Percentiles rank a stretch among this genome's conserved stretches.
Evolutionary conservation across 2,329 filamentous ascomycete species (phyloP).

Genomic region (Emergomyces pasteurianus): DNA sequence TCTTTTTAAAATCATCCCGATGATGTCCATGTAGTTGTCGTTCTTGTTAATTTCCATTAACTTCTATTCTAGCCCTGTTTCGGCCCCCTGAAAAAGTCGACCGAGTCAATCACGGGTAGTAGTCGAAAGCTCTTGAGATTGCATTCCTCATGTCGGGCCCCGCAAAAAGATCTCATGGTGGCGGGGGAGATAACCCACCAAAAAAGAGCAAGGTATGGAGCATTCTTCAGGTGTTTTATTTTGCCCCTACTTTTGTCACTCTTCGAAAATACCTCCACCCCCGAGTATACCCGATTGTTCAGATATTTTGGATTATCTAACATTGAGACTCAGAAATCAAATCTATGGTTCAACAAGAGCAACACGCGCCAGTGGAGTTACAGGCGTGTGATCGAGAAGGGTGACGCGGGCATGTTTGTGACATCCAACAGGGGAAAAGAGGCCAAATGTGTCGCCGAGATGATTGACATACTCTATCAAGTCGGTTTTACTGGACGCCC

Average conservation of each 20-base stretch:
- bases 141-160: neutral
- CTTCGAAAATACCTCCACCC: neutral
- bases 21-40: neutral
- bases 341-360: constrained; percentile 1
- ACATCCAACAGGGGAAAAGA: constrained; percentile 52
- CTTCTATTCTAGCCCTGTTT: neutral
- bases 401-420: constrained; percentile 51
- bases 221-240: neutral
- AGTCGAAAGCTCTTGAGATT: neutral
- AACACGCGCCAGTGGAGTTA: constrained; percentile 1
- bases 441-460: constrained; percentile 46
- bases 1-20: neutral
- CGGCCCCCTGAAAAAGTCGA: neutral
- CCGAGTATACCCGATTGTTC: neutral
- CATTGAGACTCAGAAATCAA: neutral
- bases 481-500: constrained; percentile 22
- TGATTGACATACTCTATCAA: constrained; percentile 46
- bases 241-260: neutral
- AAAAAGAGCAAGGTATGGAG: neutral
- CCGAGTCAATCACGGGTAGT: neutral
- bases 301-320: neutral
- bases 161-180: neutral
- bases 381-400: constrained; percentile 27
- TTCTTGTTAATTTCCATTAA: neutral
- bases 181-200: neutral